These are phyloP conservation scores for Tagetes erecta DNA, from an alignment of 129 eudicot species.

Conservation along the genomic window DNA sequence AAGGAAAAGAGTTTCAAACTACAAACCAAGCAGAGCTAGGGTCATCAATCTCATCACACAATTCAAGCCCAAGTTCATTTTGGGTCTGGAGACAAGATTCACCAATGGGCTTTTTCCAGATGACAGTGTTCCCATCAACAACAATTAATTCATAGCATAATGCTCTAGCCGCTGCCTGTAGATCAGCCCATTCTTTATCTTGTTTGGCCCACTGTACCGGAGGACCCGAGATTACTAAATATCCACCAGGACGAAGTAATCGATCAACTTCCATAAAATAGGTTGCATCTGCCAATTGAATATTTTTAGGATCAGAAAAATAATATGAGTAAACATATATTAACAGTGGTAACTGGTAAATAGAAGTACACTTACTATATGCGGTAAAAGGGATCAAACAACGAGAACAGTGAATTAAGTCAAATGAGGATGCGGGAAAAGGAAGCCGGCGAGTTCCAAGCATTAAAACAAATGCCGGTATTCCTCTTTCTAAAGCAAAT, in stretches of 20 bases:
- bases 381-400: slow-evolving; percentile 96
- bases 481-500: slow-evolving; percentile 94
- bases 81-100: slow-evolving; percentile 81
- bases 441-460: slow-evolving; percentile 97
- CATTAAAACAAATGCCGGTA: slow-evolving; percentile 95
- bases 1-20: slow-evolving; percentile 13
- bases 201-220: slow-evolving; percentile 98
- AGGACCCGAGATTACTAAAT: slow-evolving; percentile 89
- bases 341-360: background rate
- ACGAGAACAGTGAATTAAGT: slow-evolving; percentile 93
- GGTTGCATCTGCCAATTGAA: slow-evolving; percentile 76
- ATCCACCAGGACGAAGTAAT: slow-evolving; percentile 93
- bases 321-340: background rate
- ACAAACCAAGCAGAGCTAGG: slow-evolving; percentile 78
- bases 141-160: slow-evolving; percentile 86
- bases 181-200: slow-evolving; percentile 99
- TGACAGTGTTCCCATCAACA: slow-evolving; percentile 94
- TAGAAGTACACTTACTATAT: slow-evolving; percentile 61
- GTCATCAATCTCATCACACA: slow-evolving; percentile 76
- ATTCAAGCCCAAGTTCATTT: slow-evolving; percentile 73
- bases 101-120: slow-evolving; percentile 88
- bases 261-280: slow-evolving; percentile 96
- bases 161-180: slow-evolving; percentile 90
- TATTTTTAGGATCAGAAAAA: slow-evolving; percentile 17
- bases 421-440: slow-evolving; percentile 84